Evolutionary conservation across 805 yeast species (phyloP).

Genomic region (Monosporozyma yasuniensis): DNA sequence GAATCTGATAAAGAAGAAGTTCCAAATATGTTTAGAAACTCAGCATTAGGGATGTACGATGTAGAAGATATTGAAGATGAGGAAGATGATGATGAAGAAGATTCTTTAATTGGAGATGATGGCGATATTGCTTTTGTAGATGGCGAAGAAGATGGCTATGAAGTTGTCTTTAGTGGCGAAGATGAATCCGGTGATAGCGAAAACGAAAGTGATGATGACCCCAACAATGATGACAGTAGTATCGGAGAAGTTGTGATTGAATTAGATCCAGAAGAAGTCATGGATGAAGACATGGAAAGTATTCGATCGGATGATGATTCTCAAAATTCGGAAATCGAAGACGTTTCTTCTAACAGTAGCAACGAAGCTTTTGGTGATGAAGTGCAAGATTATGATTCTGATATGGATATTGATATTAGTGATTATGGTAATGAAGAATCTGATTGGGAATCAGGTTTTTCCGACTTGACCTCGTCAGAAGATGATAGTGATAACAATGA

Average conservation of each 20-base stretch:
- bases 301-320: constrained; percentile 16
- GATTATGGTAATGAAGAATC: constrained; percentile 31
- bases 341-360: constrained; percentile 12
- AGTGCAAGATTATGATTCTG: constrained; percentile 26
- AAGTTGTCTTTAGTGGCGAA: constrained; percentile 28
- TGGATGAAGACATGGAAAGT: constrained; percentile 21
- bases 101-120: constrained; percentile 38
- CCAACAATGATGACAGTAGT: not conserved
- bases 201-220: constrained; percentile 4
- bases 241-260: constrained; percentile 13
- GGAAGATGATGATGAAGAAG: constrained; percentile 47
- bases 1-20: constrained; percentile 62
- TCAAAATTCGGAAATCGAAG: constrained; percentile 22
- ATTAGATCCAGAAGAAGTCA: constrained; percentile 23
- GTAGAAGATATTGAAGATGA: constrained; percentile 62
- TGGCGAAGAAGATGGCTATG: constrained; percentile 30
- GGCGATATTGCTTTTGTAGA: constrained; percentile 32
- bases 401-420: constrained; percentile 27
- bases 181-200: constrained; percentile 22
- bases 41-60: constrained; percentile 92
- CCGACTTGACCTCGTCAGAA: constrained; percentile 26
- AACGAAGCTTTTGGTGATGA: constrained; percentile 21
- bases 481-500: constrained; percentile 28
- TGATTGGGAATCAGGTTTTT: constrained; percentile 31
- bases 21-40: constrained; percentile 76